phyloP scores from a whole-genome alignment of 139 green algal genomes.

The Picochlorum sp. region DNA sequence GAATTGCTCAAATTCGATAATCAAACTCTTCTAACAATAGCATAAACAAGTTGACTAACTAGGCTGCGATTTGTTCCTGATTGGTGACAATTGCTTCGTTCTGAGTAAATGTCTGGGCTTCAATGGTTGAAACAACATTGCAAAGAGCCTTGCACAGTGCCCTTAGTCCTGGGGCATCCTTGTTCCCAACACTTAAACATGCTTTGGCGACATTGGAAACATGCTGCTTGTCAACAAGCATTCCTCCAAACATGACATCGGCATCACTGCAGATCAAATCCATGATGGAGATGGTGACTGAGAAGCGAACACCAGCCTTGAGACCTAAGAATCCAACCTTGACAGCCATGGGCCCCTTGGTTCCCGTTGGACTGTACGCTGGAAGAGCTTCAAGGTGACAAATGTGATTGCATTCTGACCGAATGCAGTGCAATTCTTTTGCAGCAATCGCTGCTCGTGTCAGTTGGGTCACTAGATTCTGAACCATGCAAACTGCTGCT shows the following conservation, averaged over 20 bases:
- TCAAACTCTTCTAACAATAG: no score
- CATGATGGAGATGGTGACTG: not conserved
- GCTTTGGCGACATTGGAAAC: no score
- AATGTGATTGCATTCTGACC: not conserved
- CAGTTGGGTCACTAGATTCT: not conserved
- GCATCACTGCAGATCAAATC: not conserved
- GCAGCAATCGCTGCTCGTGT: not conserved
- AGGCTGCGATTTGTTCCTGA: no score
- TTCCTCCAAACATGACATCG: not conserved
- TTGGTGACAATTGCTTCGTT: no score
- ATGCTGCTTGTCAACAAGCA: not conserved
- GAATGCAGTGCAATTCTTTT: not conserved
- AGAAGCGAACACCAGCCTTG: not conserved
- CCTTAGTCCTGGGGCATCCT: no score
- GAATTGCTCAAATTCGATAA: no score
- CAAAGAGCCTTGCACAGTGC: no score
- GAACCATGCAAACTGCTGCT: not conserved
- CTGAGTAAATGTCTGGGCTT: no score
- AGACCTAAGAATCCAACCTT: not conserved
- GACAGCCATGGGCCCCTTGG: no score
- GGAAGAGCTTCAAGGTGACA: not conserved
- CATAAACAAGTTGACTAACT: no score
- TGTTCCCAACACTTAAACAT: no score
- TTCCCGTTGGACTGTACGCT: not conserved
- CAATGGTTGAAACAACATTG: no score